These are phyloP conservation scores for Themeda triandra DNA, from an alignment of 176 grass and related monocot genomes.

Conservation along the genomic window DNA sequence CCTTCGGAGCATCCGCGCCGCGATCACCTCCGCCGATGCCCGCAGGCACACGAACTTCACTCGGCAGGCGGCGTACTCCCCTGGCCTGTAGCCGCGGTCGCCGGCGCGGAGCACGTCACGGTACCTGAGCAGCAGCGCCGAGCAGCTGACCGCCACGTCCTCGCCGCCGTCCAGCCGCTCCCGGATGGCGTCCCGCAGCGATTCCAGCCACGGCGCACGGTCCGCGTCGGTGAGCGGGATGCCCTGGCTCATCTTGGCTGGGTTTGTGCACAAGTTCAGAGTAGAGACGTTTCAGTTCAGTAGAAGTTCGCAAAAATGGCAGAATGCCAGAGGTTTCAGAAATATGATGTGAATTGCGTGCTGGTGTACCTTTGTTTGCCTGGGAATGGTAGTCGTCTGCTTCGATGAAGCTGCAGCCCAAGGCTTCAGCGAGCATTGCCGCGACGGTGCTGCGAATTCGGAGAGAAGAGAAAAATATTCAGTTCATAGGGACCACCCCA, in stretches of 20 bases:
- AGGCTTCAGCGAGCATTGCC: slow-evolving; percentile 51
- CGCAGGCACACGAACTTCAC: slow-evolving; percentile 81
- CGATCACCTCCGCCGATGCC: slow-evolving; percentile 60
- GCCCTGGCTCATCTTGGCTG: slow-evolving; percentile 84
- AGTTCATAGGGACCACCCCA: too few species aligned
- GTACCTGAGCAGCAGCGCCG: slow-evolving; percentile 66
- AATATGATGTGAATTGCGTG: neutral
- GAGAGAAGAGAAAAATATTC: neutral
- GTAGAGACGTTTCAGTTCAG: neutral
- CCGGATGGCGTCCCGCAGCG: slow-evolving; percentile 31
- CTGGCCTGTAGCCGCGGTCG: slow-evolving; percentile 30
- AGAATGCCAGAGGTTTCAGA: neutral
- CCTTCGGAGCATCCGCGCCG: slow-evolving; percentile 45
- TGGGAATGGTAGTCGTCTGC: slow-evolving; percentile 83
- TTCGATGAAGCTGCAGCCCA: slow-evolving; percentile 76
- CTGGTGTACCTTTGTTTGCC: slow-evolving; percentile 67
- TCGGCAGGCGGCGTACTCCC: slow-evolving; percentile 38
- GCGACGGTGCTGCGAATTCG: slow-evolving; percentile 57
- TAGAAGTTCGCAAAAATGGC: neutral
- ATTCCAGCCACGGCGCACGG: slow-evolving; percentile 67
- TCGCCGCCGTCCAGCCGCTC: slow-evolving; percentile 38
- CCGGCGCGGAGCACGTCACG: slow-evolving; percentile 69
- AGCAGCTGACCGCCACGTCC: slow-evolving; percentile 66
- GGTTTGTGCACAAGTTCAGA: slow-evolving; percentile 10
- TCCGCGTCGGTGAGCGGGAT: slow-evolving; percentile 56